phyloP scores from a whole-genome alignment of 192 early-diverging fungal genomes.

The Mortierella hygrophila region DNA sequence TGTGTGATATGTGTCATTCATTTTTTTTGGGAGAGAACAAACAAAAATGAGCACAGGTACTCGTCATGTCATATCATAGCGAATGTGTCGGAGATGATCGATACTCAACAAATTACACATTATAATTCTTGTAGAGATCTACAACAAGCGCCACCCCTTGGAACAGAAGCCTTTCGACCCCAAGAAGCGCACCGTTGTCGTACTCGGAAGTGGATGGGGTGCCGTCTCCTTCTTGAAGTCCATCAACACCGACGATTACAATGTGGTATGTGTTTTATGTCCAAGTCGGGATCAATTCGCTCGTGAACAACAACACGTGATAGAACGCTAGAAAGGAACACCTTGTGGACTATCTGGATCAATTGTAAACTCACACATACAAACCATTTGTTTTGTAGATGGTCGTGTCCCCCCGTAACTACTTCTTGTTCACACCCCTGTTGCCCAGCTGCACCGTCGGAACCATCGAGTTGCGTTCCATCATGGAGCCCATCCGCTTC shows the following conservation, averaged over 20 bases:
- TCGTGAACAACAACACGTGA: background rate
- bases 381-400: slow-evolving; percentile 41
- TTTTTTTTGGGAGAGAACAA: background rate
- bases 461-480: slow-evolving; percentile 86
- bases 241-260: slow-evolving; percentile 83
- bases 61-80: background rate
- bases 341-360: background rate
- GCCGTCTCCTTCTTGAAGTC: slow-evolving; percentile 72
- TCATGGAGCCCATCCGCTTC: slow-evolving; percentile 90
- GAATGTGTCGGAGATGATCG: background rate
- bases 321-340: background rate
- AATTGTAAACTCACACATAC: background rate
- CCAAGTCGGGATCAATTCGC: background rate
- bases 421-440: slow-evolving; percentile 86
- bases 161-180: slow-evolving; percentile 58
- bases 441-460: slow-evolving; percentile 86
- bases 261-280: slow-evolving; percentile 63
- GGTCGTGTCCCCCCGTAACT: slow-evolving; percentile 86
- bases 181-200: slow-evolving; percentile 48
- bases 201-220: slow-evolving; percentile 52
- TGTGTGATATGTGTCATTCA: background rate
- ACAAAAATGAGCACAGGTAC: background rate
- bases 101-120: background rate
- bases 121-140: slow-evolving; percentile 42
- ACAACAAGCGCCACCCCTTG: slow-evolving; percentile 55